Percentiles rank a stretch among this genome's conserved stretches.
These are phyloP conservation scores for Lupinus albus DNA, from an alignment of 306 rosid genomes.

Conservation along the genomic window DNA sequence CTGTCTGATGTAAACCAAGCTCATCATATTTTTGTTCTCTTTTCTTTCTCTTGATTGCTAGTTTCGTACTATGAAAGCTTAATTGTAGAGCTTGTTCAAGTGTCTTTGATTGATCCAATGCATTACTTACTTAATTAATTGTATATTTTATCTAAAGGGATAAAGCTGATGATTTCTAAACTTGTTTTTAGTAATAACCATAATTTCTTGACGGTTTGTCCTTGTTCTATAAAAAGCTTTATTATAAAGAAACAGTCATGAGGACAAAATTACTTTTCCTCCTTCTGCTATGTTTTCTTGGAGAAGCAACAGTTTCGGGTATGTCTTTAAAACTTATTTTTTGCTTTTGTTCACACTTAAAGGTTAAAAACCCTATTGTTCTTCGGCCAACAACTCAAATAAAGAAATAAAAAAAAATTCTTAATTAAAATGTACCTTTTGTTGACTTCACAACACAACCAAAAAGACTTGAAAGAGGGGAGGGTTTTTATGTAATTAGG, in stretches of 20 bases:
- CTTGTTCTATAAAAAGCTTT: constrained; percentile 4
- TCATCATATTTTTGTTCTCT: background rate
- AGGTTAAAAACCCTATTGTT: background rate
- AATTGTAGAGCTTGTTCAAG: constrained; percentile 16
- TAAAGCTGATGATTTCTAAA: constrained; percentile 1
- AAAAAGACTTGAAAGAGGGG: constrained; percentile 2
- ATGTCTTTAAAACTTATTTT: background rate
- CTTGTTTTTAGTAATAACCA: constrained; percentile 7
- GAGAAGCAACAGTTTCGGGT: constrained; percentile 7
- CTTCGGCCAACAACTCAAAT: background rate
- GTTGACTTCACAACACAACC: constrained; percentile 10
- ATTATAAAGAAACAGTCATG: background rate
- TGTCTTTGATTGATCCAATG: constrained; percentile 26
- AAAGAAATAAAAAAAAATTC: background rate
- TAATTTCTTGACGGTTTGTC: constrained; percentile 16
- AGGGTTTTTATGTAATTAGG: constrained; percentile 28
- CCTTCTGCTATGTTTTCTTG: constrained; percentile 8
- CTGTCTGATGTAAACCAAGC: background rate
- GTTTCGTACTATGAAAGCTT: constrained; percentile 26
- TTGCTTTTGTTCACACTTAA: background rate
- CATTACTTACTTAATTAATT: constrained; percentile 2
- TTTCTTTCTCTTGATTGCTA: constrained; percentile 15
- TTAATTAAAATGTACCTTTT: constrained; percentile 8
- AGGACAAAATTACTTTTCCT: background rate
- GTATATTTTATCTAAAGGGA: constrained; percentile 14